A percentile compares a stretch with the other conserved stretches of the same genome.
phyloP scores from a whole-genome alignment of 805 yeast species.

The Brettanomyces sp. region DNA sequence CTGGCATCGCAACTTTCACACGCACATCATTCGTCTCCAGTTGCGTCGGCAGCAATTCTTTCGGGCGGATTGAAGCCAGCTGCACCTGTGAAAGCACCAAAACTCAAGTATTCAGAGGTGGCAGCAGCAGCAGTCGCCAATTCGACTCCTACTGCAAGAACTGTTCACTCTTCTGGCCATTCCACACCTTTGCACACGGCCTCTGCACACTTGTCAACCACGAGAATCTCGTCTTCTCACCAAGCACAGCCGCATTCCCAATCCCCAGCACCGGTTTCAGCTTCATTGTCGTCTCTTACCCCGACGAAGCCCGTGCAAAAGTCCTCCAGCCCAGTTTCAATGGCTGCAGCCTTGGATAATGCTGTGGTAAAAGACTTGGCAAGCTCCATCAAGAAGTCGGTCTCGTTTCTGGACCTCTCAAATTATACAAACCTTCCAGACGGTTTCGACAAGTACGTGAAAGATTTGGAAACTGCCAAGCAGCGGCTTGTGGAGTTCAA shows the following conservation, averaged over 20 bases:
- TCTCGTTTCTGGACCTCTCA: constrained; percentile 14
- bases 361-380: not conserved
- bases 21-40: constrained; percentile 1
- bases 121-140: constrained; percentile 14
- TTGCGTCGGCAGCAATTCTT: constrained; percentile 3
- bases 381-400: constrained; percentile 4
- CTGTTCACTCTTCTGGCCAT: not conserved
- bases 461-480: constrained; percentile 24
- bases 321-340: not conserved
- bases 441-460: constrained; percentile 16
- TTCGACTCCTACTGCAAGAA: constrained; percentile 1
- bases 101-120: constrained; percentile 26
- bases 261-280: not conserved
- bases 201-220: not conserved
- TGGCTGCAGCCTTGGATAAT: not conserved
- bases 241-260: not conserved
- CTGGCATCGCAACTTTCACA: constrained; percentile 9
- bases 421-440: constrained; percentile 19
- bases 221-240: not conserved
- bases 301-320: not conserved
- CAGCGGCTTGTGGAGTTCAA: constrained; percentile 15
- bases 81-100: constrained; percentile 29
- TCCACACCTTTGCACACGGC: not conserved
- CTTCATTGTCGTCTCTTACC: not conserved
- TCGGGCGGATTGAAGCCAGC: constrained; percentile 17